Base-by-base conservation (phyloP, 345 rosid genomes). In the Citrus unshiu region DNA sequence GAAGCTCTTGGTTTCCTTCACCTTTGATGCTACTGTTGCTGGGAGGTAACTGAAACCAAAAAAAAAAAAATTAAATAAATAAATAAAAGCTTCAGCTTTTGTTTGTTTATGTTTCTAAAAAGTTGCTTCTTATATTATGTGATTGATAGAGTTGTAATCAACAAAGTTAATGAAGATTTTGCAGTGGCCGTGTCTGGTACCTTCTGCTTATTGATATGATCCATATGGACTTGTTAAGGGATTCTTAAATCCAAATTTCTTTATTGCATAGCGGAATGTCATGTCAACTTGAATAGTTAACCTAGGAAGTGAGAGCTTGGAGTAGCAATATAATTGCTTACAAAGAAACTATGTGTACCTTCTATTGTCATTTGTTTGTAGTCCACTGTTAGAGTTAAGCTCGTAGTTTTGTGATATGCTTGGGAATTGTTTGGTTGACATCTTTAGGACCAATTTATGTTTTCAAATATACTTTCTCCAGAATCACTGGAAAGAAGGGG, bases 1-100 rank as follows among this genome's bases (percentile, higher is more conserved):
- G 69, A 88, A 84, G 68, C 89, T 85, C 37, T 86, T 95, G 64
- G 91, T 94, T 80, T 72, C 96, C 29, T 95, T 95, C 89, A 89
- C 90, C 62, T 95, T 95, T 83, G 98, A 95, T 84, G 98, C 99
- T 14, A 88, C 93, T 57, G 96, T 89, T 75, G 80, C 88, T 63
- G 95, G 98, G 32, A 88, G 99, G 98, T 93, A 83, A 37, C 24
- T n/a, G n/a, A 37, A 9, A 46, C 16, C 1, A 27, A 27, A 1
- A 27, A 27, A 27, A 27, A 27, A 1, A 27, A 27, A 27, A 27
- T 27, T 27, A 12, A 46, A 34, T 34, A 35, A 12, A 13, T 2
- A 46, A 46, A 13, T 9, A 46, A 40, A 46, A 19, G 5, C 57
- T 16, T 25, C 27, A 40, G 18, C 59, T 27, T 74, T 40, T 24